A percentile compares a stretch with the other conserved stretches of the same genome.
Evolutionary conservation across 2,329 filamentous ascomycete genomes (phyloP).

Genomic region (Cryphonectria parasitica): DNA sequence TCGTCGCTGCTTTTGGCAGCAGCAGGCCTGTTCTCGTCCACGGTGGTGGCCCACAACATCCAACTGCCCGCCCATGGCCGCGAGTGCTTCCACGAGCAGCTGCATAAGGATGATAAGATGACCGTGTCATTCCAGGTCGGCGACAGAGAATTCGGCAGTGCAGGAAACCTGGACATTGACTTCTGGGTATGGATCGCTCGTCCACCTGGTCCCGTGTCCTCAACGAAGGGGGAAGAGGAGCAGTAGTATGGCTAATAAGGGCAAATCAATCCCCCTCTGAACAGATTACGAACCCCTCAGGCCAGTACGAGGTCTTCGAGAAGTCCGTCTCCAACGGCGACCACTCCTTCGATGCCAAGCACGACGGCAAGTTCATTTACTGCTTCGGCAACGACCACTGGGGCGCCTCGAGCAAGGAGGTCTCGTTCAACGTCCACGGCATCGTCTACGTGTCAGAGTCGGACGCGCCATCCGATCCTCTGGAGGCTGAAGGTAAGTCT

Average conservation of each 20-base stretch:
- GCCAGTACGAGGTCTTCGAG: constrained; percentile 78
- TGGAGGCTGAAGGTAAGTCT: constrained; percentile 84
- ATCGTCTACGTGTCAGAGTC: constrained; percentile 94
- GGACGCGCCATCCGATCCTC: constrained; percentile 81
- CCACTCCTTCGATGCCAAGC: constrained; percentile 83
- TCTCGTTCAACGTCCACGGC: constrained; percentile 98
- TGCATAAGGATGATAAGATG: constrained; percentile 96
- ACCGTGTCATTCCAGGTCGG: constrained; percentile 98
- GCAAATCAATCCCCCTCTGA: constrained; percentile 4
- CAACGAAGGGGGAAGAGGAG: not conserved
- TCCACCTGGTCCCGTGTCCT: not conserved
- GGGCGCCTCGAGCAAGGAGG: constrained; percentile 94
- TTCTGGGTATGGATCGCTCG: constrained; percentile 77
- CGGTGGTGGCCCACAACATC: constrained; percentile 87
- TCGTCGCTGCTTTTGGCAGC: constrained; percentile 46
- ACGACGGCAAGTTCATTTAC: constrained; percentile 91
- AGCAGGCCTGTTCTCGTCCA: constrained; percentile 61
- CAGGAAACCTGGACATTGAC: constrained; percentile 93
- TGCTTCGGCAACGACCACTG: constrained; percentile 99
- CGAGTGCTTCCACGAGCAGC: constrained; percentile 95
- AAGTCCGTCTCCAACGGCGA: constrained; percentile 86
- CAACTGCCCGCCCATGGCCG: constrained; percentile 89
- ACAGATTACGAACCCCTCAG: constrained; percentile 77
- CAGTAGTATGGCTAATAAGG: constrained; percentile 30
- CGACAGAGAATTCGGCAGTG: constrained; percentile 92